Evolutionary conservation across 1,284 basidiomycete species (phyloP).

Genomic region (Phaffia rhodozyma): DNA sequence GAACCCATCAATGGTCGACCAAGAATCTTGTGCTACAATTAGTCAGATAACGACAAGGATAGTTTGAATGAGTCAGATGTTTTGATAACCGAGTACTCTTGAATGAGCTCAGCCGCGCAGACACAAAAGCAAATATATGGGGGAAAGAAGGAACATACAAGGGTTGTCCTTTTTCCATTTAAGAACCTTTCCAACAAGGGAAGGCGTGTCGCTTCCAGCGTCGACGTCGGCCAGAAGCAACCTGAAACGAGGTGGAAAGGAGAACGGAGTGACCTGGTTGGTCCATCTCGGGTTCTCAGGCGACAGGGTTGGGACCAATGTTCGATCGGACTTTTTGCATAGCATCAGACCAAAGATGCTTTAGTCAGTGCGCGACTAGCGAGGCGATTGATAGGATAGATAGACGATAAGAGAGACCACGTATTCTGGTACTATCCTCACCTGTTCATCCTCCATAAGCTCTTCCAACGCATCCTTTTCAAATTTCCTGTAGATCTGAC

Average conservation of each 20-base stretch:
- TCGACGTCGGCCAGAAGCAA: conserved; percentile 86
- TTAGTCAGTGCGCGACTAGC: neutral
- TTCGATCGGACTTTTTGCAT: neutral
- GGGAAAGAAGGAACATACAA: conserved; percentile 29
- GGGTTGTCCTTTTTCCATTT: conserved; percentile 63
- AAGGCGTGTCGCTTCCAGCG: conserved; percentile 84
- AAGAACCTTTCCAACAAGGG: conserved; percentile 74
- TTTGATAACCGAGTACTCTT: no score
- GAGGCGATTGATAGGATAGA: neutral
- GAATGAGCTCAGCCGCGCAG: neutral
- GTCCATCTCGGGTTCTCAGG: conserved; percentile 55
- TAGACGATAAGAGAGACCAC: neutral
- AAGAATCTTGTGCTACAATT: conserved; percentile 48
- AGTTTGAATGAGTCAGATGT: no score
- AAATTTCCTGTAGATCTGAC: conserved; percentile 86
- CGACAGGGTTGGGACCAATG: conserved; percentile 44
- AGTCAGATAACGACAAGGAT: conserved; percentile 3
- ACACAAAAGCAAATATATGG: neutral
- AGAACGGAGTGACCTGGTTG: conserved; percentile 52
- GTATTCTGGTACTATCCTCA: conserved; percentile 28
- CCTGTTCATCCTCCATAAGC: conserved; percentile 51
- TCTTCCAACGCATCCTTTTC: conserved; percentile 55
- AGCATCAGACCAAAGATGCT: neutral
- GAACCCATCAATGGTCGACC: conserved; percentile 50
- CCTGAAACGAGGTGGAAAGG: conserved; percentile 64